phyloP scores from a whole-genome alignment of 2,329 filamentous ascomycete species.

The Grosmannia clavigera region DNA sequence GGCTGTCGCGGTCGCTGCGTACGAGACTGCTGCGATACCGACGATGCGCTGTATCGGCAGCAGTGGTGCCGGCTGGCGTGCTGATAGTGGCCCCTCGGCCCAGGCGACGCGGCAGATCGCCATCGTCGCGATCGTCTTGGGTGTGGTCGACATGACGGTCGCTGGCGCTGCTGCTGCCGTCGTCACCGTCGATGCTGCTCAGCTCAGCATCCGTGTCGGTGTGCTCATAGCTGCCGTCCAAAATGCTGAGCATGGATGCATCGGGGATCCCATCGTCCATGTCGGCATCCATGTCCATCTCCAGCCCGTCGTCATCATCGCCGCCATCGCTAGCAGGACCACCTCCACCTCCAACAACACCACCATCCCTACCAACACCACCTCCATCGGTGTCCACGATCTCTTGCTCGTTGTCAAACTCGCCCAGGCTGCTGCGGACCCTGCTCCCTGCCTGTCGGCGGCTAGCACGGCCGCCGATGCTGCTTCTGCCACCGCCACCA shows the following conservation, averaged over 20 bases:
- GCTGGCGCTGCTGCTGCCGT: background rate
- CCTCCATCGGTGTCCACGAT: background rate
- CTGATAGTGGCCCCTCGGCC: background rate
- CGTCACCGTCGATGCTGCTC: conserved; percentile 22
- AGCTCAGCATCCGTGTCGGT: conserved; percentile 61
- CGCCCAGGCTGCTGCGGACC: background rate
- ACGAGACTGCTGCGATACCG: conserved; percentile 25
- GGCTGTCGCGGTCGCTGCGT: conserved; percentile 34
- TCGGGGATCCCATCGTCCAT: conserved; percentile 62
- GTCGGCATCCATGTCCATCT: conserved; percentile 41
- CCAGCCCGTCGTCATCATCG: background rate
- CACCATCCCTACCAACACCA: background rate
- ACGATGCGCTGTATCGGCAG: conserved; percentile 7
- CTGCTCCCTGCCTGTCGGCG: background rate
- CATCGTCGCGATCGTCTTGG: conserved; percentile 23
- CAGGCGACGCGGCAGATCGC: conserved; percentile 5
- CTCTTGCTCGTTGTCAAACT: background rate
- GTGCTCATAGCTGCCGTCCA: conserved; percentile 52
- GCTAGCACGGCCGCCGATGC: background rate
- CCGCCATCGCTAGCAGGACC: too few relatives aligned
- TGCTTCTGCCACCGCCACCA: background rate
- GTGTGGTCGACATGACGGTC: conserved; percentile 15
- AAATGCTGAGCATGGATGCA: conserved; percentile 6
- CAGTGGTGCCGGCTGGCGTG: background rate
- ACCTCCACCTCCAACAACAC: background rate